Evolutionary conservation across 176 grass and related monocot species (phyloP), one percentile per base, ranked within the genome.

Genomic region (Phoenix roebelenii): DNA sequence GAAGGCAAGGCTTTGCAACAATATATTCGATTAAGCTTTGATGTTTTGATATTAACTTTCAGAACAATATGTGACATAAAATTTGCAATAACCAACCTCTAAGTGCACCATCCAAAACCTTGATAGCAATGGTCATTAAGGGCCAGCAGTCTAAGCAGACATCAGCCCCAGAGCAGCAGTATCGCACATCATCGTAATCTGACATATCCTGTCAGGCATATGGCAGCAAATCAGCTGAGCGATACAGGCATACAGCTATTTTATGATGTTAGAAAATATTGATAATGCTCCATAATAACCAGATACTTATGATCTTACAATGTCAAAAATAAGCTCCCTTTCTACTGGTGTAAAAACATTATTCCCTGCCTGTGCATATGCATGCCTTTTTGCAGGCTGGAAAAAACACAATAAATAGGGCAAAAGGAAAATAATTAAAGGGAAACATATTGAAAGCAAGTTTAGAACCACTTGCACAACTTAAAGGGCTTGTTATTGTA

Each of bases 121-220:
- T 97, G 60, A 97, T 88, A 57, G 88, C 84, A 83, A 91, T 74
- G 10, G 84, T 97, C 93, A 97, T 97, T 52, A 97, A 84, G 29
- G 93, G 93, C 93, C 93, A 97, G 77, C 92, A 97, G 10, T 97
- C 70, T 61, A 70, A 28, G 64, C 87, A 91, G 19, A 81, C 68
- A 77, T 91, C 92, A 22, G 92, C 93, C 59, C 93, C 87, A 66
- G 87, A 97, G 69, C 93, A 97, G 77, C 93, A 97, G 55, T 85
- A 83, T 32, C 93, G 87, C 67, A 97, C 81, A 83, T 97, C 87
- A 76, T 97, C 93, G 62, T 97, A 97, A 76, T 97, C 93, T 24
- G 93, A 82, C 79, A 91, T 97, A 84, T 97, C 93, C 87, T 97
- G 54, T 56, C 55, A 7, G 7, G 51, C 16, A 67, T 32, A 3